Evolutionary conservation across 192 early-diverging fungal species (phyloP).

Genomic region (Diversispora epigaea): DNA sequence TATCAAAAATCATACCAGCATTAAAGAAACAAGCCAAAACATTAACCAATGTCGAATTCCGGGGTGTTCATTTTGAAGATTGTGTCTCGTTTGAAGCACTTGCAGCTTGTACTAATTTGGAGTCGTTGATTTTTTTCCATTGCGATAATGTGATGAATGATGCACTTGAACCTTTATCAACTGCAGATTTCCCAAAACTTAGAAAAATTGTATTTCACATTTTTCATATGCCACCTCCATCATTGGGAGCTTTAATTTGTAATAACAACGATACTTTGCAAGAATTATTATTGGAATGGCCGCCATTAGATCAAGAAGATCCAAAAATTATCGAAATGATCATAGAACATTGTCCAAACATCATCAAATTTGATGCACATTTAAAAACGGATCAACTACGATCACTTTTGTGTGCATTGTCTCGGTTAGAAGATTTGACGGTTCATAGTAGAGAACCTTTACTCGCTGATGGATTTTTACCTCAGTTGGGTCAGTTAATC

Average conservation of each 20-base stretch:
- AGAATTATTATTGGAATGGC: constrained; percentile 3
- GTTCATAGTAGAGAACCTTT: constrained; percentile 9
- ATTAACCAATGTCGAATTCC: constrained; percentile 1
- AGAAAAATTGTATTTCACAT: constrained; percentile 9
- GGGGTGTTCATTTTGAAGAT: constrained; percentile 18
- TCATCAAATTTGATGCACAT: neutral
- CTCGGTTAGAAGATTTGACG: neutral
- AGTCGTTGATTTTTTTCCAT: neutral
- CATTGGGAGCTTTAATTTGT: neutral
- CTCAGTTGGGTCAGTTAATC: neutral
- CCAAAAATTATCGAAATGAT: constrained; percentile 4
- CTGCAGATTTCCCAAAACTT: neutral
- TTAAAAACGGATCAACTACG: constrained; percentile 9
- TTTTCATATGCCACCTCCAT: neutral
- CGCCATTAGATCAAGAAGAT: neutral
- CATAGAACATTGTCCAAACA: constrained; percentile 5
- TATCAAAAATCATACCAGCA: constrained; percentile 6
- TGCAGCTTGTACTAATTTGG: constrained; percentile 2
- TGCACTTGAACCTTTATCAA: constrained; percentile 2
- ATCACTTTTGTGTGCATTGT: neutral
- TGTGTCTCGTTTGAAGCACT: constrained; percentile 1
- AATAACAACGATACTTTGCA: neutral
- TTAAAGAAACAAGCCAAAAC: constrained; percentile 12
- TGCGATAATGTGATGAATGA: constrained; percentile 21
- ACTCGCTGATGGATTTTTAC: constrained; percentile 2